Evolutionary conservation across 2,329 filamentous ascomycete species (phyloP).

Genomic region (Metarhizium sp.): DNA sequence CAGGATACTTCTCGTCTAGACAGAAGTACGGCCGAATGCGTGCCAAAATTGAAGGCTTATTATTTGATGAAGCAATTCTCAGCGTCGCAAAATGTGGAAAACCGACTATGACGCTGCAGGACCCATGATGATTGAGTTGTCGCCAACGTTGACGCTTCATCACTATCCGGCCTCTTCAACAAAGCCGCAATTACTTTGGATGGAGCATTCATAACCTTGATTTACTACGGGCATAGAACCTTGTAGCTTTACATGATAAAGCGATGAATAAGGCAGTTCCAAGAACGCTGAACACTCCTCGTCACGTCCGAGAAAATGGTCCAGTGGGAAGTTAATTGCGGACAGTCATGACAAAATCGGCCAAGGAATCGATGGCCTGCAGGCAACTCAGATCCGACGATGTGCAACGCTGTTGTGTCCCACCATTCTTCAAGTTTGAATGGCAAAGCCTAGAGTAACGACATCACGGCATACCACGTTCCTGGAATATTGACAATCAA

Average conservation of each 20-base stretch:
- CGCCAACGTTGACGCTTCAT: no score
- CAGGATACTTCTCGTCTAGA: no score
- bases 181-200: not conserved
- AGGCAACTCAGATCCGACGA: not conserved
- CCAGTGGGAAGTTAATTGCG: not conserved
- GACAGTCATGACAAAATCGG: not conserved
- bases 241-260: not conserved
- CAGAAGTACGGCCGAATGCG: no score
- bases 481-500: no score
- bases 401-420: not conserved
- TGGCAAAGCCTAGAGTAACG: not conserved
- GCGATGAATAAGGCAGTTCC: not conserved
- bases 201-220: no score
- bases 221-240: not conserved
- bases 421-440: not conserved
- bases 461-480: not conserved
- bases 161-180: no score
- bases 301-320: not conserved
- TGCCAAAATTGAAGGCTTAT: no score
- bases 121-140: no score
- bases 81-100: no score
- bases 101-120: no score
- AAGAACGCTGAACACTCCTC: not conserved
- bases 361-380: not conserved
- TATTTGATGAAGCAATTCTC: no score